Evolutionary conservation across 768 basidiomycete genomes (phyloP), one percentile per base, ranked within the genome.

Genomic region (Termitomyces sp.): DNA sequence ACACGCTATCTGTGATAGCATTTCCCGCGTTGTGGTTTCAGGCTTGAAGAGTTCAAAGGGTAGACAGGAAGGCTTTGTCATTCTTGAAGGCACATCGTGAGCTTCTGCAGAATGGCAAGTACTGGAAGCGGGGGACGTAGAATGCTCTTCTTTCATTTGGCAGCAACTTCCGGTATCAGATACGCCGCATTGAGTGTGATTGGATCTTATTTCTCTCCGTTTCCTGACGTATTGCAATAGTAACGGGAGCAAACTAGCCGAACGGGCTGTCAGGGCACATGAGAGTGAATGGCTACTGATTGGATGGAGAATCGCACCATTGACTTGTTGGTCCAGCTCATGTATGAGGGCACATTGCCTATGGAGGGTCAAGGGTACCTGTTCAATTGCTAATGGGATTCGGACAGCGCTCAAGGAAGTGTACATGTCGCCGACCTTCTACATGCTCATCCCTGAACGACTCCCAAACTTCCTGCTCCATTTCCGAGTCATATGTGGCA

Each of bases 371-470:
- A 92, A 74, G 0, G 92, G 92, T 8, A 94, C 73, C 69, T 92
- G 89, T 61, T 92, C 89, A 56, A 93, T 79, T 52, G 87, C 92
- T 94, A 37, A 55, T 60, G 31, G 42, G 38, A 55, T 57, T 55
- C 47, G 38, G 38, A 55, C 53, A 17, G 17, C 48, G 57, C 53
- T 46, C 29, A 38, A 31, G 17, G 48, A 43, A 20, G 42, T 51
- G 40, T 6, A 36, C 11, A 15, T 52, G 38, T 37, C 17, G 63
- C 79, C 53, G 47, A 88, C 92, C 83, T 82, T 92, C 92, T 70
- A 85, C 86, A 66, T 91, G 85, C 62, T 93, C 89, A 67, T 93
- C 92, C 68, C 84, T 83, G 69, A 93, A 83, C 43, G 84, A 76
- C 50, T 89, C 86, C 89, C 89, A 91, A 42, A 90, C 79, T 37